Evolutionary conservation across 192 early-diverging fungal genomes (phyloP), one percentile per base, ranked within the genome.

Genomic region (Lobosporangium transversale): DNA sequence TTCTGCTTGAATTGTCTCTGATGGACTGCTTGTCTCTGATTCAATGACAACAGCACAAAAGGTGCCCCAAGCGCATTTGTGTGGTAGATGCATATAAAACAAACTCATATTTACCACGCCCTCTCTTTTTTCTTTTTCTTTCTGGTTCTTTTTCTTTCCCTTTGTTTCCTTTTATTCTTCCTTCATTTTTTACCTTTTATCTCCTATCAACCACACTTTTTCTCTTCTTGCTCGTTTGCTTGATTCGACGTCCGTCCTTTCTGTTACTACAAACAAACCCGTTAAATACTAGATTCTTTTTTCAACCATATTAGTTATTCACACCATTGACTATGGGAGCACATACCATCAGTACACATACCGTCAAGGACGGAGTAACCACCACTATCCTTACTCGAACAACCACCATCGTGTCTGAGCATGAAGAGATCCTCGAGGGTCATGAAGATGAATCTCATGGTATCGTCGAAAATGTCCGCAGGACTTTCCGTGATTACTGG

Each of bases 331-430:
- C 42, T 6, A 62, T 62, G 64, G 58, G 42, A 31, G 24, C 15
- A 37, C 49, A 67, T 42, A 49, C 65, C 11, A 21, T 76, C 45
- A 76, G 73, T 32, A 76, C 73, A 44, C 73, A 67, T 26, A 76
- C 73, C 14, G 73, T 67, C 65, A 67, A 66, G 29, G 51, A 66
- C 64, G 73, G 51, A 44, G 59, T 65, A n/a, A 76, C 73, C 26
- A 76, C 71, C 4, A 75, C 71, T 33, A 75, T 75, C 36, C 40
- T 75, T 27, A 66, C 71, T 10, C 49, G 63, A 4, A 75, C 71
- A 9, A 75, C 71, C 8, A 75, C 73, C 21, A 76, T 76, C 47
- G 73, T 76, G 31, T 67, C 73, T 4, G 73, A 76, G 47, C 65
- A 76, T 52, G 50, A 47, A 29, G 73, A 67, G 24, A 21, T 67